Conservation (phyloP, 495 filamentous ascomycete species). For the Schizothecium vesticola region DNA sequence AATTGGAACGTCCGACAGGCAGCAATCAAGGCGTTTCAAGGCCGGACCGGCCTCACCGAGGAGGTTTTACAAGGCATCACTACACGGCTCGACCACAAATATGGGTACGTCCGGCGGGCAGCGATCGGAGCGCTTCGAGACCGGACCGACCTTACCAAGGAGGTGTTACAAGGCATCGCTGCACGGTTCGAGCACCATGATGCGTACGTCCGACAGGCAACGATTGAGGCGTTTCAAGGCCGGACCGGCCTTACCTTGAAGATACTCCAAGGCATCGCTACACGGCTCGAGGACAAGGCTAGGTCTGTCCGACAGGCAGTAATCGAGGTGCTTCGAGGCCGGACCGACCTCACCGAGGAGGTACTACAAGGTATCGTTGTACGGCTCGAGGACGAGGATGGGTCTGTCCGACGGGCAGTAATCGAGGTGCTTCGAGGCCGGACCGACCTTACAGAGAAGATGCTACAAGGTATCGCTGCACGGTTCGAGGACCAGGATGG, state of each 20-base stretch:
- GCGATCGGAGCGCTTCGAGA: conserved; percentile 5
- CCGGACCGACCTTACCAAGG: conserved; percentile 9
- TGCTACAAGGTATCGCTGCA: too few species aligned
- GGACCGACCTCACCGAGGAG: conserved; percentile 8
- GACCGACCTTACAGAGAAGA: too few species aligned
- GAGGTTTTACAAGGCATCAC: neutral
- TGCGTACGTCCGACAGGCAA: conserved; percentile 3
- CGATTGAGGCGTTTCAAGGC: conserved; percentile 4
- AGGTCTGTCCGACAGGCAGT: neutral
- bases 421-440: too few species aligned
- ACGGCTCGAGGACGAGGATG: conserved; percentile 4
- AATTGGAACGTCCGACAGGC: too few species aligned
- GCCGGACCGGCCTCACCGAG: conserved; percentile 5
- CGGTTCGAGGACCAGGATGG: too few species aligned
- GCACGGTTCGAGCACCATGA: conserved; percentile 6
- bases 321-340: too few species aligned
- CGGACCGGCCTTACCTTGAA: neutral
- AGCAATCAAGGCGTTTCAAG: conserved; percentile 5
- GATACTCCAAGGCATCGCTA: conserved; percentile 8
- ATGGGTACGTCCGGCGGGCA: conserved; percentile 6
- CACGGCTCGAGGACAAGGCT: conserved; percentile 11
- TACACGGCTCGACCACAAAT: conserved; percentile 5
- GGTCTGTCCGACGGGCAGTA: conserved; percentile 4
- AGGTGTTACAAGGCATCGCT: too few species aligned
- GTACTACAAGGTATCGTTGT: conserved; percentile 7